Evolutionary conservation across 805 yeast genomes (phyloP), one percentile per base, ranked within the genome.

Genomic region (Teunomyces atbi): DNA sequence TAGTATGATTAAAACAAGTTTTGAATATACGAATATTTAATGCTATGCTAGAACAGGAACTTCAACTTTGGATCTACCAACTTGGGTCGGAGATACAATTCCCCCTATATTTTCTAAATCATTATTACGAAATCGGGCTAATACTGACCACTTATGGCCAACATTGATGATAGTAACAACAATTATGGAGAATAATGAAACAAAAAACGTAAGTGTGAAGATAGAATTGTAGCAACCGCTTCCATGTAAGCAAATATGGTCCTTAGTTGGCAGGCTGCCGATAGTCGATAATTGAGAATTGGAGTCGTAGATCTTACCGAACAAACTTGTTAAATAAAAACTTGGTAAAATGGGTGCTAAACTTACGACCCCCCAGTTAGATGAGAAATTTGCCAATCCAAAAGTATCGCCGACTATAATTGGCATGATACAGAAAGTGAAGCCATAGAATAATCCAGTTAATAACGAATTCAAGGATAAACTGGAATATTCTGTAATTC

Each of bases 331-430:
- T 52, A 86, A 74, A 48, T 76, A 65, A 51, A 78, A 77, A 33
- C 84, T 77, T 1, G 86, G 81, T 0, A 82, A 51, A 12, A 84
- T 76, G 1, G 94, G 91, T 0, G 90, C 80, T 44, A 84, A 57
- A 8, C 83, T 81, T 18, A 84, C 74, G 29, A 82, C 59, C 0
- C 95, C 95, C 88, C 90, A 86, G 56, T 84, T 84, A 52, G 77
- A 81, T 6, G 87, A 78, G 55, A 86, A 84, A 44, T 77, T 72
- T 13, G 69, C 69, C 69, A 87, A 77, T 2, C 94, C 94, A 65
- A 85, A 86, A 7, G 76, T 64, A 52, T 87, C 92, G 13, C 89
- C 78, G n/a, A 84, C 76, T 16, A 87, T 78, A n/a, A 86, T 81
- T 4, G 95, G 94, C 64, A 79, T 77, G 6, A 84, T 73, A 42